Base-by-base conservation (phyloP, 1,284 basidiomycete species). In the Austropuccinia psidii region DNA sequence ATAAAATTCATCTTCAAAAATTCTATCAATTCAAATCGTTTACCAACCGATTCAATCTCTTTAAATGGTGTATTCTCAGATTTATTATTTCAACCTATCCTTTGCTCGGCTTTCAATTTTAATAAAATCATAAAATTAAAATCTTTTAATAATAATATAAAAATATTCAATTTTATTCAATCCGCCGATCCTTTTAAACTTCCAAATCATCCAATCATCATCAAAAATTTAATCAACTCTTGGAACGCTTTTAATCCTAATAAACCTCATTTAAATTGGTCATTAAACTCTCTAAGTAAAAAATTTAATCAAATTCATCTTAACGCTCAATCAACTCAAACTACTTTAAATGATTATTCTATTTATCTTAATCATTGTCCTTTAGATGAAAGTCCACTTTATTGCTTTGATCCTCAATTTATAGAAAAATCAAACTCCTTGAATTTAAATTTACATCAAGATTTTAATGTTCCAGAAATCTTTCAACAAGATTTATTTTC, bases 401-500 rank as follows among this genome's bases (percentile, higher is more conserved):
- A 81, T 64, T 64, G 80, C 17, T 81, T 81, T 45, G 80, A 81
- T 50, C 72, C 76, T 47, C 76, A 78, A 15, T 80, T 80, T 61
- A 78, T 80, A 4, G 75, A 78, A 52, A 79, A 79, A 58, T 79
- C 78, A 5, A 75, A 62, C 0, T 55, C 24, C 62, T 27, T 47
- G 1, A 74, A 74, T 9, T 52, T 79, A 57, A 31, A 49, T 49
- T 62, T 73, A 39, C 77, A 77, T 6, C 72, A 72, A 2, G 80
- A 80, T 33, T 80, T 77, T 47, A 41, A 55, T 13, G 79, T 79
- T 2, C 78, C 79, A 2, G 37, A 58, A 15, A 69, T 80, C 41
- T 80, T 81, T 57, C 58, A 74, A 6, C 76, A 78, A 54, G 80
- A 81, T 67, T 49, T 81, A 27, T 81, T 81, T 65, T 66, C 66